Evolutionary conservation across 306 rosid species (phyloP), one percentile per base, ranked within the genome.

Genomic region (Inga oerstediana): DNA sequence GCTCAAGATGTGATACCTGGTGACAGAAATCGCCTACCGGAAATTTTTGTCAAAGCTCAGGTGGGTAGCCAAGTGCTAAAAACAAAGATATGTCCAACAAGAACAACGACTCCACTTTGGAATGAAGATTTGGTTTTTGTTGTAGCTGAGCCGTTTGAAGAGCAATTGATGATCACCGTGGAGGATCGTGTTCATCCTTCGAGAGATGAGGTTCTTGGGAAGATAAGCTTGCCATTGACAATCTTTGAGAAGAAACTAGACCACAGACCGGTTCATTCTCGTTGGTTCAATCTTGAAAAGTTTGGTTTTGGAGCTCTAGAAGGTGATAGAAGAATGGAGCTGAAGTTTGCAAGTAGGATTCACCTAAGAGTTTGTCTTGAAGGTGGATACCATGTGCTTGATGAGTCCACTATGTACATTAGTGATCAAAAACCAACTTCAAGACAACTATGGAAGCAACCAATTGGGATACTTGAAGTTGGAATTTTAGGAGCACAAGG

Each of bases 331-430:
- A 89, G 97, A 68, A 96, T 92, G n/a, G 98, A 96, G 81, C 89
- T 85, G 22, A 96, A 94, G 80, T 96, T 96, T 76, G 90, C 98
- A 3, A 96, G 95, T 75, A 88, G 90, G 82, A 76, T 96, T 86
- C 99, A 96, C 91, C 68, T 96, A 27, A 88, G 98, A 85, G 89
- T 88, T 77, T 95, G 94, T 85, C 99, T 95, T 81, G 99, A 93
- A 87, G 99, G 99, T 71, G 99, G 99, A 68, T 96, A 96, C 86
- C 99, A 96, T 77, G 99, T 96, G 24, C 84, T 96, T 22, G 98
- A 96, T 75, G 99, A 96, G 82, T 94, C 99, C 73, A 88, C 99
- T 5, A 79, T 92, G 92, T 94, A 96, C 54, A 88, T 91, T 34
- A 93, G 97, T 78, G 99, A 96, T 76, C 97, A 93, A 70, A 84